Conservation (phyloP, 2,329 filamentous ascomycete genomes). For the Phaeosphaeriaceae sp. region DNA sequence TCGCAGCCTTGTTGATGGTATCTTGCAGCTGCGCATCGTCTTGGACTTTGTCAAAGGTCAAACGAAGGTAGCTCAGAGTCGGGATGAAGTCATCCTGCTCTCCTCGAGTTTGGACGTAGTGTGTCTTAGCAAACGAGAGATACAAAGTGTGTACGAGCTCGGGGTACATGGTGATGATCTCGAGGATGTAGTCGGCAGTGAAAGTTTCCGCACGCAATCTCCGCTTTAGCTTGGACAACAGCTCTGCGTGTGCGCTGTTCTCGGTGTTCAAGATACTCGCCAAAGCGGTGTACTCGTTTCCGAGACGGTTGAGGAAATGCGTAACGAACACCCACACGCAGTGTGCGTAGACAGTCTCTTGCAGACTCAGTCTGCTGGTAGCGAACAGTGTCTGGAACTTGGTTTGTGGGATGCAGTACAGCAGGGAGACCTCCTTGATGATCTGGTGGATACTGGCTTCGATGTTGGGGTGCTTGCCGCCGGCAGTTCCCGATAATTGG, state of each 20-base stretch:
- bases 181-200: slow-evolving; percentile 95
- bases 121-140: slow-evolving; percentile 86
- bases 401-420: slow-evolving; percentile 98
- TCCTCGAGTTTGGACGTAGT: slow-evolving; percentile 73
- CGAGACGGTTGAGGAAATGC: slow-evolving; percentile 96
- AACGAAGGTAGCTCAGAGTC: slow-evolving; percentile 70
- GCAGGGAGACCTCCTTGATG: slow-evolving; percentile 94
- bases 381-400: slow-evolving; percentile 92
- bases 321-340: slow-evolving; percentile 98
- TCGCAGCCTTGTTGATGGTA: slow-evolving; percentile 49
- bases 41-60: slow-evolving; percentile 69
- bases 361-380: slow-evolving; percentile 83
- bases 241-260: slow-evolving; percentile 84
- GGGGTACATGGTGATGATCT: slow-evolving; percentile 93
- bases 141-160: slow-evolving; percentile 87
- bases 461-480: slow-evolving; percentile 73
- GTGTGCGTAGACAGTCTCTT: slow-evolving; percentile 97
- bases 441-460: slow-evolving; percentile 98
- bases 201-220: slow-evolving; percentile 95
- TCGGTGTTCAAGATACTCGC: slow-evolving; percentile 78
- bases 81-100: slow-evolving; percentile 73
- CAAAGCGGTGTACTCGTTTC: slow-evolving; percentile 88
- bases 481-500: slow-evolving; percentile 60
- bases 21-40: slow-evolving; percentile 47
- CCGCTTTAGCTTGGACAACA: slow-evolving; percentile 93